phyloP scores from a whole-genome alignment of 75 land plant genomes.

The Pinus tabuliformis region DNA sequence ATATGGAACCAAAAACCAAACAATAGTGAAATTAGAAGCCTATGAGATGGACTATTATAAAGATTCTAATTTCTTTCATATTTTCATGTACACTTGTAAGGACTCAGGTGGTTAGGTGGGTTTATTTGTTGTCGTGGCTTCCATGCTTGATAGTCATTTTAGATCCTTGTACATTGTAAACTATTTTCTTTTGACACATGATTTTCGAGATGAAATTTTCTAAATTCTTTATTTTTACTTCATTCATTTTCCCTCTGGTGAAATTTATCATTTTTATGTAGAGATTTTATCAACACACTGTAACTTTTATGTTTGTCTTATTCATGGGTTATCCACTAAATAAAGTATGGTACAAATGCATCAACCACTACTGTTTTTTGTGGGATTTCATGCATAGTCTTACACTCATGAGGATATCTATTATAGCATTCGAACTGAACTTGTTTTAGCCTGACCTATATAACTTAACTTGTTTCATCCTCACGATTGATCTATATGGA shows the following conservation, averaged over 20 bases:
- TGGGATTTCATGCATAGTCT: not conserved
- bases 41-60: too few relatives aligned
- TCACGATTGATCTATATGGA: conserved; percentile 11
- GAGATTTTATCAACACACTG: not conserved
- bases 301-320: not conserved
- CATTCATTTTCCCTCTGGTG: not conserved
- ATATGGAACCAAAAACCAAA: too few relatives aligned
- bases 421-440: not conserved
- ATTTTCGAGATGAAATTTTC: not conserved
- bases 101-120: too few relatives aligned
- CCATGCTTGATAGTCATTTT: too few relatives aligned
- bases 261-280: not conserved
- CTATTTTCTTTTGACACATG: too few relatives aligned
- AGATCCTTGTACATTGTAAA: too few relatives aligned
- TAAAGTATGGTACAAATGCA: not conserved
- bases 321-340: not conserved
- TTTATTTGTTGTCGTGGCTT: too few relatives aligned
- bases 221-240: not conserved
- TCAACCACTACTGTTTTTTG: too few relatives aligned
- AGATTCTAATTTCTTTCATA: too few relatives aligned
- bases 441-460: not conserved
- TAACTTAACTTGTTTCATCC: not conserved
- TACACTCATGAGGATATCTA: not conserved
- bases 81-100: too few relatives aligned
- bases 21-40: too few relatives aligned